These are phyloP conservation scores for Penicillium flavigenum DNA, from an alignment of 495 filamentous ascomycete genomes.

Conservation along the genomic window DNA sequence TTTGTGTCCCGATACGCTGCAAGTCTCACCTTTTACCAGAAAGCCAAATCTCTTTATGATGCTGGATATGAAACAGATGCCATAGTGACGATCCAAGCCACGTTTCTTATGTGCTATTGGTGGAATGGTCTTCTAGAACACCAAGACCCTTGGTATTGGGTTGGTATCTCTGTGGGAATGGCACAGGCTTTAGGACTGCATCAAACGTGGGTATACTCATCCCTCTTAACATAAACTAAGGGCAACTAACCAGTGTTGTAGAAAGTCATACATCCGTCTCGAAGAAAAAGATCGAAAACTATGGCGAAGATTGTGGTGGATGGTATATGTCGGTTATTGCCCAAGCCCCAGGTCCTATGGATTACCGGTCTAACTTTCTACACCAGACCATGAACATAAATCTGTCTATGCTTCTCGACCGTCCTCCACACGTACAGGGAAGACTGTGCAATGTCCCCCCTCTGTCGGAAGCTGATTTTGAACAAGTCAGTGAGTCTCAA, in stretches of 20 bases:
- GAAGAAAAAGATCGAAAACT: slow-evolving; percentile 8
- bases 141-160: slow-evolving; percentile 30
- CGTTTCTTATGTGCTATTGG: slow-evolving; percentile 24
- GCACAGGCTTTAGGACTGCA: slow-evolving; percentile 28
- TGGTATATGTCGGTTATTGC: slow-evolving; percentile 11
- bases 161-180: slow-evolving; percentile 19
- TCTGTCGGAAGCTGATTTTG: slow-evolving; percentile 13
- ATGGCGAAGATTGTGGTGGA: slow-evolving; percentile 18
- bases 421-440: slow-evolving; percentile 15
- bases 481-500: background rate
- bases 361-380: background rate
- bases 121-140: slow-evolving; percentile 25
- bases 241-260: slow-evolving; percentile 1
- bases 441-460: slow-evolving; percentile 17
- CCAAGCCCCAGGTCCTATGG: background rate
- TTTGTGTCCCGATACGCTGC: slow-evolving; percentile 26
- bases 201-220: slow-evolving; percentile 17
- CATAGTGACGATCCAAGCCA: slow-evolving; percentile 22
- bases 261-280: slow-evolving; percentile 12
- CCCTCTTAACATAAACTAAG: background rate
- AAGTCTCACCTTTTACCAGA: slow-evolving; percentile 24
- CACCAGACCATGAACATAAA: slow-evolving; percentile 15
- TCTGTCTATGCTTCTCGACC: slow-evolving; percentile 17
- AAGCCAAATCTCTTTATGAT: slow-evolving; percentile 28
- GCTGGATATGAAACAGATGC: slow-evolving; percentile 28